A percentile compares a stretch with the other conserved stretches of the same genome.
These are phyloP conservation scores for Purpureocillium lavendulum DNA, from an alignment of 2,329 filamentous ascomycete genomes.

Conservation along the genomic window DNA sequence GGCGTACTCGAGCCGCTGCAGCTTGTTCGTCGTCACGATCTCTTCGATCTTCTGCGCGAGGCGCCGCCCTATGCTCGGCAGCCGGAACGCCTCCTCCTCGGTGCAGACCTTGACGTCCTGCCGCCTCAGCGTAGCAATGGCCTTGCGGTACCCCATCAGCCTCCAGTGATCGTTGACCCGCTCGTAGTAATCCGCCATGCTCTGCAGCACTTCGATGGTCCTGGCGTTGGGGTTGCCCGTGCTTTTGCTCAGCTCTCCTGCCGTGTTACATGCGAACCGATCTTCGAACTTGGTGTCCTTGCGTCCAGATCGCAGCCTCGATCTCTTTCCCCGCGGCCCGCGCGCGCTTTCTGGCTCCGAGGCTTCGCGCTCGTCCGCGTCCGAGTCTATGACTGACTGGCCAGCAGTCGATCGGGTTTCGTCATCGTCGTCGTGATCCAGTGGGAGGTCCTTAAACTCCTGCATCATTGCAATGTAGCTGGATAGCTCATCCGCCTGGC, in stretches of 20 bases:
- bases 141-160: slow-evolving; percentile 65
- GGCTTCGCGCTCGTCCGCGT: slow-evolving; percentile 5
- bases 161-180: slow-evolving; percentile 73
- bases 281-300: slow-evolving; percentile 33
- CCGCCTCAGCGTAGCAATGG: slow-evolving; percentile 62
- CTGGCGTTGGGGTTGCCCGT: slow-evolving; percentile 59
- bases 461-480: slow-evolving; percentile 56
- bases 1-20: slow-evolving; percentile 65
- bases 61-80: slow-evolving; percentile 63
- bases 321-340: background rate
- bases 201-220: slow-evolving; percentile 68
- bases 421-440: slow-evolving; percentile 41
- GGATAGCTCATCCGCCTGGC: slow-evolving; percentile 57
- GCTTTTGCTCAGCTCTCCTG: slow-evolving; percentile 34
- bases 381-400: slow-evolving; percentile 7
- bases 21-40: slow-evolving; percentile 65
- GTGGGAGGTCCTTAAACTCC: slow-evolving; percentile 48
- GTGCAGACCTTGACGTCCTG: slow-evolving; percentile 57
- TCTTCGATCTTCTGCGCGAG: slow-evolving; percentile 85
- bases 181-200: slow-evolving; percentile 73
- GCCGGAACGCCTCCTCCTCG: slow-evolving; percentile 55
- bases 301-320: slow-evolving; percentile 6
- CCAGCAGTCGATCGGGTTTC: slow-evolving; percentile 7
- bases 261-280: slow-evolving; percentile 46
- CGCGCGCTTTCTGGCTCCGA: background rate